Conservation (phyloP, 495 filamentous ascomycete species). For the Sordaria brevicollis region DNA sequence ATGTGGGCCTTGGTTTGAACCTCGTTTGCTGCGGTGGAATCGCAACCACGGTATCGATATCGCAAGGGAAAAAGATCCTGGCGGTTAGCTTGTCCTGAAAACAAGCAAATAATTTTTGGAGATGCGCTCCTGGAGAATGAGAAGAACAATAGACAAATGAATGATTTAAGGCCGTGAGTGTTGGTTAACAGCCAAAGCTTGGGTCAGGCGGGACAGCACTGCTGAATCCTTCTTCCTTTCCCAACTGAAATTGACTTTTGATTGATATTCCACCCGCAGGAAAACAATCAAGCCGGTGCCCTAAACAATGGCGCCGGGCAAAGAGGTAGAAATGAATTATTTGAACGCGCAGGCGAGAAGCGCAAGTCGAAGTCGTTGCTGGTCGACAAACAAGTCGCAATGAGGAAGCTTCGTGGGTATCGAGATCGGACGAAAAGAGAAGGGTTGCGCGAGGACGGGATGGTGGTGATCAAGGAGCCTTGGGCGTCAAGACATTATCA, state of each 20-base stretch:
- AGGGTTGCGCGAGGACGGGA: neutral
- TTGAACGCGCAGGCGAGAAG: neutral
- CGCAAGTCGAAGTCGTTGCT: neutral
- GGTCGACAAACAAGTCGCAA: neutral
- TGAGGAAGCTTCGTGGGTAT: neutral
- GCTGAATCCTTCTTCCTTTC: constrained; percentile 21
- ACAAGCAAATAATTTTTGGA: neutral
- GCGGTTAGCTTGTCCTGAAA: neutral
- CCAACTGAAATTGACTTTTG: neutral
- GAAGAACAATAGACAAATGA: neutral
- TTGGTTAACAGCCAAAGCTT: neutral
- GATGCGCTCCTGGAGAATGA: neutral
- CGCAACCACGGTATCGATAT: constrained; percentile 13
- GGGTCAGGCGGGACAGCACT: constrained; percentile 21
- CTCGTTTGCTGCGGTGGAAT: constrained; percentile 11
- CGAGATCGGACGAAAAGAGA: neutral
- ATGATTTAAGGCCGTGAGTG: neutral
- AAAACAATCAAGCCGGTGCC: neutral
- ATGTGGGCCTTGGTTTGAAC: neutral
- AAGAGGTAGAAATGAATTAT: neutral
- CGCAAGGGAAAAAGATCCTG: constrained; percentile 2
- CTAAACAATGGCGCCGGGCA: neutral
- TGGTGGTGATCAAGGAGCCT: constrained; percentile 2
- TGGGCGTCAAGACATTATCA: constrained; percentile 15
- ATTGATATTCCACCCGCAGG: neutral